Evolutionary conservation across 2,329 filamentous ascomycete genomes (phyloP).

Genomic region (Pseudogymnoascus sp.): DNA sequence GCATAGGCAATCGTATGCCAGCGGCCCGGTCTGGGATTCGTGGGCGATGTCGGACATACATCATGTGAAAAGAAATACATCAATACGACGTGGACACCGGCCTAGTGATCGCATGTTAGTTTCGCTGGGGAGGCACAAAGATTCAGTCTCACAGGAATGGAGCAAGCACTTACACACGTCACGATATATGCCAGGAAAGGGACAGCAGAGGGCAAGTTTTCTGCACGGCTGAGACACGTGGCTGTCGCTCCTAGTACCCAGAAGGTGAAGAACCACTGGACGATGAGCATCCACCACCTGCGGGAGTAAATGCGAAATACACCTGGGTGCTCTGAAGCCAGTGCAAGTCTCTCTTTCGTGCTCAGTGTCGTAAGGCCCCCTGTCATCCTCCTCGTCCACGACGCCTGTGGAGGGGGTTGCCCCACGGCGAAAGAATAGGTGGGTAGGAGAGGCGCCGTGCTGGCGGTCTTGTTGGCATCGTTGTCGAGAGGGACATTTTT

Average conservation of each 20-base stretch:
- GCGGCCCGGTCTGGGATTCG: neutral
- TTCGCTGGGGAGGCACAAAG: neutral
- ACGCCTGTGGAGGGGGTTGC: neutral
- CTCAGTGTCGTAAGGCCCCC: neutral
- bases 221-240: neutral
- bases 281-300: neutral
- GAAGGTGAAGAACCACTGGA: neutral
- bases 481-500: neutral
- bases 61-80: neutral
- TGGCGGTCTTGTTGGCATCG: neutral
- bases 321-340: neutral
- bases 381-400: neutral
- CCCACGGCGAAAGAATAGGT: neutral
- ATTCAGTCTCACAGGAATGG: neutral
- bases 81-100: neutral
- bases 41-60: neutral
- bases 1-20: neutral
- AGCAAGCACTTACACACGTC: neutral
- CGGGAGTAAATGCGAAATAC: neutral
- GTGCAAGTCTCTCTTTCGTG: neutral
- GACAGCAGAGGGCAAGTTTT: neutral
- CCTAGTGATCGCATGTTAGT: neutral
- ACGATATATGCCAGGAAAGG: neutral
- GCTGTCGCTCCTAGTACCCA: neutral
- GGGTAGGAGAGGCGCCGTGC: neutral